Base-by-base conservation (phyloP, 495 filamentous ascomycete species). In the Rhizodiscina lignyota region DNA sequence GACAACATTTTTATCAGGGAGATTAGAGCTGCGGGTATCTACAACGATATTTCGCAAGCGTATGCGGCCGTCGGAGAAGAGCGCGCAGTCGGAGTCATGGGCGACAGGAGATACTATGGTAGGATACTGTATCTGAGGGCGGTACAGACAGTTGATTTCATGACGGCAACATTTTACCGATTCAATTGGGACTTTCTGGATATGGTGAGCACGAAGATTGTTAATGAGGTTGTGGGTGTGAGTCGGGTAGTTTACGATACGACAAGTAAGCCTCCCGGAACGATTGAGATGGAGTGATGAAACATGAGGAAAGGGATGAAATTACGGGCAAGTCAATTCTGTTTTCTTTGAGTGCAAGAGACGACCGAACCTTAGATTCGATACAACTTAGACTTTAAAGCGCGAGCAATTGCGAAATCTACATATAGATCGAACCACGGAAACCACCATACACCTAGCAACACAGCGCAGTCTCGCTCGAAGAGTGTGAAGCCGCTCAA, bases 1-100 rank as follows among this genome's bases (percentile, higher is more conserved):
- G 89, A 96, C 52, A 54, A 80, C 21, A 83, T 83, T 50, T 97
- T 87, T 61, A 91, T 94, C 48, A 64, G 68, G 36, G 80, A 79
- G 70, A 92, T 97, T 57, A 64, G 60, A 32, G 75, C 72, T 21
- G 85, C 83, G 2, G 89, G 83, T 15, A 50, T 94, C 1, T 97
- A 97, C 51, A 58, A 81, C 30, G 51, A 85, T 47, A 83, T 86
- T 35, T 68, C 62, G 35, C 83, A 93, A 53, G 87, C 87, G 3
- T 94, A 74, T 44, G 89, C 82, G 15, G 89, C 72, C 12, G 58
- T 96, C 18, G 60, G 82, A 28, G 74, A 75, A 2, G 65, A 63
- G 21, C 68, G 63, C 44, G 79, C 77, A 13, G 84, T 93, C 2
- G 77, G 82, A 43, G 79, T 84, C 12, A 76, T 79, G 68, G 82